Base-by-base conservation (phyloP, 768 basidiomycete species). In the Naganishia onofrii region DNA sequence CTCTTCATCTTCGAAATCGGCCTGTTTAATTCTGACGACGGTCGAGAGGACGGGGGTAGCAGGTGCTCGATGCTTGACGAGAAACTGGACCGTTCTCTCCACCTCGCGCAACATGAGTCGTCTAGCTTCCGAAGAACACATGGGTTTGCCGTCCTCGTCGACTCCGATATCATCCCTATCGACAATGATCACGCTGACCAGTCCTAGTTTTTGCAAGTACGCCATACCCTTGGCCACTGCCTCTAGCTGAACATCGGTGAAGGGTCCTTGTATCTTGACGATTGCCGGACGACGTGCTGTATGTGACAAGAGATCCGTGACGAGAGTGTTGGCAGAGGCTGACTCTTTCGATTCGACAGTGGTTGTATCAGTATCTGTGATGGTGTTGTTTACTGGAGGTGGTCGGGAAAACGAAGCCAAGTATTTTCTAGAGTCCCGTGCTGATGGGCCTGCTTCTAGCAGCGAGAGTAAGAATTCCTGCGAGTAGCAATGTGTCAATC, bases 211-310 rank as follows among this genome's bases (percentile, higher is more conserved):
- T 80, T 95, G 91, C 56, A 99, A 87, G 79, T 96, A 93, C 48
- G 94, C 91, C 83, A 99, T 87, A 65, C 96, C 96, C 48, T 89
- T 87, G 48, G 90, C 88, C 74, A 99, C 92, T 79, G 93, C 94
- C 73, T 95, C 91, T 69, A 98, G 87, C 76, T 97, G 96, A 9
- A 88, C 85, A 81, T 95, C 90, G 12, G 88, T 90, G 78, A 98
- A 98, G 2, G 96, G 96, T 12, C 94, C 93, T 80, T 98, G 96
- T 2, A 98, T 83, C 82, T 98, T 98, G 75, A 99, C 94, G 19
- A 99, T 87, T 5, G 94, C 93, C 0, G 96, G 95, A 65, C 92
- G 89, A 53, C 88, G 86, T 69, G 87, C 83, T 66, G 91, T 86
- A 7, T 94, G 94, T 76, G 93, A 84, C n/a, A 94, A 84, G 8